Base-by-base conservation (phyloP, 805 yeast genomes). In the Candida sphagnicola region DNA sequence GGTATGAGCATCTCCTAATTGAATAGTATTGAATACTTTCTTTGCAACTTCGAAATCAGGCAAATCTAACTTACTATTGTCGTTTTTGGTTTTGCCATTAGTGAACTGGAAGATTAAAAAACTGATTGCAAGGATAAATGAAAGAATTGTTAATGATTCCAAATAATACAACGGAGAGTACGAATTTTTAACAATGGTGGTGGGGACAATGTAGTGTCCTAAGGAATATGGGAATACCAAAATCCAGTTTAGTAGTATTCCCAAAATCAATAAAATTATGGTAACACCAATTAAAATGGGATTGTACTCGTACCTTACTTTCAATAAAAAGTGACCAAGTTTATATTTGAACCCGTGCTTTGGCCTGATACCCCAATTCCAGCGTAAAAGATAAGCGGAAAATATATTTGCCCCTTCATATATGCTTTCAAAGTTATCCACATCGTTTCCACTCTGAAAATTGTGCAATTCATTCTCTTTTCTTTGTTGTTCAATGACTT, bases 91-190 rank as follows among this genome's bases (percentile, higher is more conserved):
- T n/a, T 36, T 42, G 26, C 48, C 40, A 25, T 53, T 44, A 14
- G 54, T 46, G 13, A 52, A 47, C 32, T 46, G 50, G 43, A 39
- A 57, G 3, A 46, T 36, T 16, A 54, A 40, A 6, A 45, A 39
- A 2, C 53, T 42, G 2, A 74, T 51, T 1, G 84, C 77, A 10
- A 75, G 45, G 17, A 79, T 65, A 45, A 83, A 76, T 1, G 72
- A 47, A 18, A 81, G 42, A 10, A 77, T 65, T 4, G 80, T 61
- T 2, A 70, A 44, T 45, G 80, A 74, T 54, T 84, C 91, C 37
- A 82, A 47, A 18, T 76, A 60, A 47, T 75, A 81, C 24, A 73
- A 67, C 13, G 64, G 17, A 14, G 35, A 33, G n/a, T 19, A 33
- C 5, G 16, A n/a, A 15, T 4, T 21, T 23, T 23, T n/a, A 8